Percentiles rank a stretch among this genome's conserved stretches.
Evolutionary conservation across 495 filamentous ascomycete species (phyloP).

Genomic region (Talaromyces trachyspermus): DNA sequence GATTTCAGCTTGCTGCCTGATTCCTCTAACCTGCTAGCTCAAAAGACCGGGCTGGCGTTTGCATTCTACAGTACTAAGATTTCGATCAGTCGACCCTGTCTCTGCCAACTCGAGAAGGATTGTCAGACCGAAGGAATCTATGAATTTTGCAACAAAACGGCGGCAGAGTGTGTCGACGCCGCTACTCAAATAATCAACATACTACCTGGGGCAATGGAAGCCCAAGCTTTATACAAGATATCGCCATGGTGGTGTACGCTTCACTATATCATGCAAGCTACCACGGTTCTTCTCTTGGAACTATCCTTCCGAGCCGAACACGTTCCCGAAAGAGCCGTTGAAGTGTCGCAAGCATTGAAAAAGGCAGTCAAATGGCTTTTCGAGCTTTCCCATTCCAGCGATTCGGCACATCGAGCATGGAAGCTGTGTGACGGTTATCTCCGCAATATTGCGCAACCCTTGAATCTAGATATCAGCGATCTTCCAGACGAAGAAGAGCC

Average conservation of each 20-base stretch:
- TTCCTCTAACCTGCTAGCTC: slow-evolving; percentile 20
- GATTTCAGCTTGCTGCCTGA: slow-evolving; percentile 27
- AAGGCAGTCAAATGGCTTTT: slow-evolving; percentile 48
- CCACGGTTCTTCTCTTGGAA: slow-evolving; percentile 52
- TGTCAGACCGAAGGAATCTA: slow-evolving; percentile 27
- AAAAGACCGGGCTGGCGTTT: slow-evolving; percentile 44
- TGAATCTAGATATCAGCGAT: slow-evolving; percentile 22
- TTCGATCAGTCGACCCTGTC: slow-evolving; percentile 53
- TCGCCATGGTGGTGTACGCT: slow-evolving; percentile 58
- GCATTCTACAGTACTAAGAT: slow-evolving; percentile 52
- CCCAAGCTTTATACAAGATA: slow-evolving; percentile 37
- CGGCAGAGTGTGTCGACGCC: slow-evolving; percentile 49
- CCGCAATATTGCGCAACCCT: slow-evolving; percentile 32
- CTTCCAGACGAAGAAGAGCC: slow-evolving; percentile 22
- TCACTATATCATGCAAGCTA: slow-evolving; percentile 57
- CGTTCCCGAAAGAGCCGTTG: slow-evolving; percentile 43
- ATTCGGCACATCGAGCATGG: slow-evolving; percentile 43
- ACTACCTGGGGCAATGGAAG: slow-evolving; percentile 39
- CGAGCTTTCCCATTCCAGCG: slow-evolving; percentile 37
- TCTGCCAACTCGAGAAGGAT: slow-evolving; percentile 43
- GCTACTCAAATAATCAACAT: slow-evolving; percentile 48
- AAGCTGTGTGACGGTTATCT: slow-evolving; percentile 43
- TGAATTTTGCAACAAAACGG: slow-evolving; percentile 44
- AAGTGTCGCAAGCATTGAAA: slow-evolving; percentile 45
- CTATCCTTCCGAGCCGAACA: slow-evolving; percentile 46